Conservation (phyloP, 768 basidiomycete genomes). For the Austroboletus festivus region DNA sequence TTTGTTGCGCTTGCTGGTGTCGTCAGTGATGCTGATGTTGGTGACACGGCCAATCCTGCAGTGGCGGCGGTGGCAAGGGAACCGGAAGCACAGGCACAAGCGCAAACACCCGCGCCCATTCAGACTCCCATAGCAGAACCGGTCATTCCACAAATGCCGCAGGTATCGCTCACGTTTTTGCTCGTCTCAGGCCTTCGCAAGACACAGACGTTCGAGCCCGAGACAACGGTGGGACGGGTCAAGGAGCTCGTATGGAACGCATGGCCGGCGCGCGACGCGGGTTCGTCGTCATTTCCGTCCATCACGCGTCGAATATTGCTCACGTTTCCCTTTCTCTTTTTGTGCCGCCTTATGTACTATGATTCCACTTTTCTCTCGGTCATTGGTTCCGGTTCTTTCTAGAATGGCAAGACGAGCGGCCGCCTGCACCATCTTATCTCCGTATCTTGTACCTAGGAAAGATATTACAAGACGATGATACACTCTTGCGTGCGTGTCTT, state of each 20-base stretch:
- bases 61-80: too few species aligned
- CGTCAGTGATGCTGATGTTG: too few species aligned
- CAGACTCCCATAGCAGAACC: neutral
- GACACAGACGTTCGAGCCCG: conserved; percentile 73
- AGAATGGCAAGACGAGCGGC: conserved; percentile 81
- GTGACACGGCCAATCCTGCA: neutral
- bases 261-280: conserved; percentile 56
- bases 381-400: neutral
- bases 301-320: too few species aligned
- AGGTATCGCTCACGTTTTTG: conserved; percentile 67
- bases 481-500: conserved; percentile 52
- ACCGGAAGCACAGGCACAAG: too few species aligned
- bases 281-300: conserved; percentile 31
- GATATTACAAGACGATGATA: conserved; percentile 83
- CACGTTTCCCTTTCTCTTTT: too few species aligned
- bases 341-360: too few species aligned
- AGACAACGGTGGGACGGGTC: conserved; percentile 69
- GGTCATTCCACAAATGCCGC: conserved; percentile 55
- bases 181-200: conserved; percentile 65
- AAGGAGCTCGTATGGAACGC: conserved; percentile 84
- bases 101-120: too few species aligned
- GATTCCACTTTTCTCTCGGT: neutral
- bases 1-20: neutral
- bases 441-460: conserved; percentile 74
- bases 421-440: conserved; percentile 73